Base-by-base conservation (phyloP, 176 grass and related monocot species). In the Juncus inflexus region DNA sequence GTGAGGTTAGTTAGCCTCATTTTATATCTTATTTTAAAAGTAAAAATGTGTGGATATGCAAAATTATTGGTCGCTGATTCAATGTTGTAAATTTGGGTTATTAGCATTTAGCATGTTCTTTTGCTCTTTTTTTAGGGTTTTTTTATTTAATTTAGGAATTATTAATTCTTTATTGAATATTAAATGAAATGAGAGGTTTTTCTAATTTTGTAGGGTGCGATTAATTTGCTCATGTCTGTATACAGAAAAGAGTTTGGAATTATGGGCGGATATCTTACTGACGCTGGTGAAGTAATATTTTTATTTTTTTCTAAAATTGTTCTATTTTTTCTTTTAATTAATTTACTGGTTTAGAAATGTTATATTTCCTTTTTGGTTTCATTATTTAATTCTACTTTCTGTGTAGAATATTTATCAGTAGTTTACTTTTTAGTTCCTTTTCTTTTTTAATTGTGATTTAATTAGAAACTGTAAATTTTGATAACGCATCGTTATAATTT, bases 181-280 rank as follows among this genome's bases (percentile, higher is more conserved):
- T 49, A 11, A 19, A 14, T 14, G 42, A 40, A 62, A 40, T 75
- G 43, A 13, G 73, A 52, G 68, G 64, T 40, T 49, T 75, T 6
- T 39, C 66, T 15, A 74, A 76, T 73, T 66, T 63, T 91, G 67
- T 72, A 97, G 94, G 94, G 94, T 69, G 84, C 94, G 41, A 84
- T 97, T 83, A 86, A 78, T 76, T 87, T 97, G 66, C 78, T 97
- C 47, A 97, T 97, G 94, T 81, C 43, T 82, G 74, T 97, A 52
- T 97, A 97, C 75, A 91, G 76, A 79, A 71, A 42, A 36, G 94
- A 97, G 68, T 97, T 97, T 71, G 75, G 19, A 67, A 59, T 77
- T 52, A 97, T 97, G 85, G 94, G 94, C 37, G 88, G 94, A 62
- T 97, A 97, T 67, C 85, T 97, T 60, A 91, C 94, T 54, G 94